Conservation (phyloP, 2,329 filamentous ascomycete species). For the Hymenoscyphus linearis region DNA sequence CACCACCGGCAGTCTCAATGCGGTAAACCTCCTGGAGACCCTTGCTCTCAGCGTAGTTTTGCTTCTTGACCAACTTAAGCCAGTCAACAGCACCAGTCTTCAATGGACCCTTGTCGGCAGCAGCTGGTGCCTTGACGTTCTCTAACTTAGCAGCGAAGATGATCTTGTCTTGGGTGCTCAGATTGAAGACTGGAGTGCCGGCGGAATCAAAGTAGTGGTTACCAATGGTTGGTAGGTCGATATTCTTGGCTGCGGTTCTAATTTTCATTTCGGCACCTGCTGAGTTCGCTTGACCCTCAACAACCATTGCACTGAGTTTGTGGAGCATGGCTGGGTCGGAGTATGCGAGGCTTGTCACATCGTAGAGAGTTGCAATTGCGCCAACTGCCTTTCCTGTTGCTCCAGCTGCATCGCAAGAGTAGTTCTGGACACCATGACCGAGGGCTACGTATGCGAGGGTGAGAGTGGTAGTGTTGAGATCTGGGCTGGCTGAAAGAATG, state of each 20-base stretch:
- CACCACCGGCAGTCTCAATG: conserved; percentile 30
- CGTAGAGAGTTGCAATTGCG: conserved; percentile 31
- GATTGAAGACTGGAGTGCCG: conserved; percentile 27
- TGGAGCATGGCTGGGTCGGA: conserved; percentile 11
- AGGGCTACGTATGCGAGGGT: conserved; percentile 28
- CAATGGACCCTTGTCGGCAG: conserved; percentile 20
- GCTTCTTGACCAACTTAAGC: conserved; percentile 26
- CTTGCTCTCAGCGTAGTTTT: conserved; percentile 13
- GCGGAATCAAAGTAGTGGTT: conserved; percentile 30
- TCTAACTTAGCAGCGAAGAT: conserved; percentile 22
- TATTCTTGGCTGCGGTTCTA: neutral
- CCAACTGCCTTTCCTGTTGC: conserved; percentile 22
- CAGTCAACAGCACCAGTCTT: conserved; percentile 29
- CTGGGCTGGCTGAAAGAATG: conserved; percentile 16
- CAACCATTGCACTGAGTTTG: conserved; percentile 19
- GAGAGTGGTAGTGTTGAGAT: conserved; percentile 23
- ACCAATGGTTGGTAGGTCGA: conserved; percentile 16
- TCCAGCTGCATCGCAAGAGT: conserved; percentile 25
- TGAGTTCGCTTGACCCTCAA: conserved; percentile 13
- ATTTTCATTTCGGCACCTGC: neutral
- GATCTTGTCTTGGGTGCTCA: conserved; percentile 19
- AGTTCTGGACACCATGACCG: conserved; percentile 32
- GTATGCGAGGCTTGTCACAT: conserved; percentile 26
- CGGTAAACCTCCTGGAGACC: conserved; percentile 26
- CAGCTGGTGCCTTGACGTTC: conserved; percentile 22